Base-by-base conservation (phyloP, 768 basidiomycete genomes). In the Trametes cubensis region DNA sequence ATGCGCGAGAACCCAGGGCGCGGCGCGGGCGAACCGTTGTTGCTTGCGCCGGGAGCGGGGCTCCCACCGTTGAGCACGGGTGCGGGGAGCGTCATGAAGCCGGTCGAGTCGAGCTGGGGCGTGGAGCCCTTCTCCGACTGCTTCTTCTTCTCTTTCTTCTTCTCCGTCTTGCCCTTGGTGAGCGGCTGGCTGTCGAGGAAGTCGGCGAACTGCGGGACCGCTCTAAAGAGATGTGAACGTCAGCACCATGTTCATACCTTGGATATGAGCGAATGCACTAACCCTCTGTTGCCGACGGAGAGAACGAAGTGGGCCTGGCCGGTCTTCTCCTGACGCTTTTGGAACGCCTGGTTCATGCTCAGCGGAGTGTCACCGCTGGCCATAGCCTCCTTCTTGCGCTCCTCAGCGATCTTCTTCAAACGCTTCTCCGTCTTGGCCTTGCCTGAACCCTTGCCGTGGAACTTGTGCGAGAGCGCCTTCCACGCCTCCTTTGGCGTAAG, bases 391-490 rank as follows among this genome's bases (percentile, higher is more conserved):
- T 94, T 84, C 80, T 97, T 98, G 74, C 90, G 86, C 79, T 99
- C 97, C 69, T 98, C 95, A n/a, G 88, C 92, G 66, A 98, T 98
- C 80, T 91, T 95, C 84, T 95, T 95, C 66, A 98, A 71, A 63
- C 94, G 83, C 75, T 98, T 98, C 81, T 98, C 96, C 23, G 90
- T 95, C 83, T 98, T 98, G 85, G 91, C 92, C 79, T 89, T 92
- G 13, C 97, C 97, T 0, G 92, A 92, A 2, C 94, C 94, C 75
- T 98, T 98, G 39, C 97, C 97, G 68, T 99, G 97, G 85, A 99
- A 98, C 72, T 93, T 92, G 74, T 99, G 97, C 46, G 92, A 95
- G 45, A 99, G 79, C 18, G 94, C 93, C 78, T 98, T 98, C 95
- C 96, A 98, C 6, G 96, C 95, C 78, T 99, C 97, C 80, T 98